Conservation (phyloP, 768 basidiomycete species). For the Nidularia sp. region DNA sequence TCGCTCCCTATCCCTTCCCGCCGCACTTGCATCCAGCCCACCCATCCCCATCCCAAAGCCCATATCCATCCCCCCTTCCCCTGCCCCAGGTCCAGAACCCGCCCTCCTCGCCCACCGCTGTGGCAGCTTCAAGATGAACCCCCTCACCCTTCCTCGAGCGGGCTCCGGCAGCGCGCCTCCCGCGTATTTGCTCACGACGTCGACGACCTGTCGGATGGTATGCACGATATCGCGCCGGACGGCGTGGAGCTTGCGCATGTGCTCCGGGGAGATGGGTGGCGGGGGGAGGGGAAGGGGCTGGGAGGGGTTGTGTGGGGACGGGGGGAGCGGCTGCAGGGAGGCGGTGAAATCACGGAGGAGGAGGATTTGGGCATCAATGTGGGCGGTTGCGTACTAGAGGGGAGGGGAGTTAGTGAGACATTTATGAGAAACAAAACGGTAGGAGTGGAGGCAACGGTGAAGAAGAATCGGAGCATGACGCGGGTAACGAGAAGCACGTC, state of each 20-base stretch:
- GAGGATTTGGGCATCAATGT: slow-evolving; percentile 84
- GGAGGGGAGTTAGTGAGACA: too few relatives aligned
- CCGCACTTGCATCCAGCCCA: not conserved
- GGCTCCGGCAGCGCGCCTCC: slow-evolving; percentile 86
- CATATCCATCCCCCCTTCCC: not conserved
- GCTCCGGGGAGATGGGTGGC: slow-evolving; percentile 35
- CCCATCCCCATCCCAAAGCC: not conserved
- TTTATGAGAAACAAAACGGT: too few relatives aligned
- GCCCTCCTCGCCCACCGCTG: slow-evolving; percentile 56
- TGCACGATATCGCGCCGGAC: slow-evolving; percentile 83
- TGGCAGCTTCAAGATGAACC: slow-evolving; percentile 78
- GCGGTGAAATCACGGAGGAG: slow-evolving; percentile 82
- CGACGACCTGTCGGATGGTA: slow-evolving; percentile 86
- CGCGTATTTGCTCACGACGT: slow-evolving; percentile 81
- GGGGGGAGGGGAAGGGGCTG: slow-evolving; percentile 10
- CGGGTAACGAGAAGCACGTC: too few relatives aligned
- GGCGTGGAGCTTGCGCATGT: slow-evolving; percentile 63
- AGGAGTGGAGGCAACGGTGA: too few relatives aligned
- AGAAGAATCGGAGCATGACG: too few relatives aligned
- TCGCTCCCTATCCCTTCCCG: slow-evolving; percentile 14
- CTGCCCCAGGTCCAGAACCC: slow-evolving; percentile 12
- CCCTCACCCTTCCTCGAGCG: slow-evolving; percentile 66
- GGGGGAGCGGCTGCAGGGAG: slow-evolving; percentile 52
- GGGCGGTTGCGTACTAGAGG: slow-evolving; percentile 74
- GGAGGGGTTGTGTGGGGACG: slow-evolving; percentile 10